Evolutionary conservation across 106 monocot genomes (phyloP), one percentile per base, ranked within the genome.

Genomic region (Dendrobium officinale): DNA sequence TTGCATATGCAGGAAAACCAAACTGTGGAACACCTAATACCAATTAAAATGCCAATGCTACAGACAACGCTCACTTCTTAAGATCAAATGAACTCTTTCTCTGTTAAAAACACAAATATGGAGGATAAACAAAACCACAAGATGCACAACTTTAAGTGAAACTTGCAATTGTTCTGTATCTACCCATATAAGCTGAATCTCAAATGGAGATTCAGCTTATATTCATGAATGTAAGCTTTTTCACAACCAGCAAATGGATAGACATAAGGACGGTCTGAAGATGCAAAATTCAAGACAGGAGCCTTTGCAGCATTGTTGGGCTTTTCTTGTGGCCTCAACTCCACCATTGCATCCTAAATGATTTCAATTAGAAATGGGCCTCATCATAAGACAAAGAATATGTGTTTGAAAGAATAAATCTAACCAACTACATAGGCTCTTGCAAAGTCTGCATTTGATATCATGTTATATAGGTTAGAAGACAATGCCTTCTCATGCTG

Each of bases 401-500:
- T 26, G 26, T 26, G 26, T 26, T 26, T 26, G 26, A 26, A 47
- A 11, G 44, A 51, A 9, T 11, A 51, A 51, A 51, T 11, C 11
- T 51, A 51, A 11, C 11, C 11, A 51, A 13, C 51, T 11, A 51
- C 51, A 51, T 0, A 51, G 13, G 9, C 11, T 51, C 9, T 51
- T 51, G 9, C 9, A 51, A 51, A 51, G 51, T 9, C 51, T 51
- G 2, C 6, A 74, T 42, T 42, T 74, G 1, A 42, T 11, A 17
- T 31, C 8, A 42, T 74, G 4, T 76, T 22, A 0, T 49, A 49
- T 48, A 76, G 10, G 76, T 13, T 43, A 42, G 11, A 7, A 51
- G 67, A 22, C 4, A 22, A 67, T 81, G 93, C 98, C 91, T 99
- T 99, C 77, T 93, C 95, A 88, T 95, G 98, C 24, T 87, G 86